Evolutionary conservation across 73 alveolate species (phyloP).

Genomic region (Urostyla sp.): DNA sequence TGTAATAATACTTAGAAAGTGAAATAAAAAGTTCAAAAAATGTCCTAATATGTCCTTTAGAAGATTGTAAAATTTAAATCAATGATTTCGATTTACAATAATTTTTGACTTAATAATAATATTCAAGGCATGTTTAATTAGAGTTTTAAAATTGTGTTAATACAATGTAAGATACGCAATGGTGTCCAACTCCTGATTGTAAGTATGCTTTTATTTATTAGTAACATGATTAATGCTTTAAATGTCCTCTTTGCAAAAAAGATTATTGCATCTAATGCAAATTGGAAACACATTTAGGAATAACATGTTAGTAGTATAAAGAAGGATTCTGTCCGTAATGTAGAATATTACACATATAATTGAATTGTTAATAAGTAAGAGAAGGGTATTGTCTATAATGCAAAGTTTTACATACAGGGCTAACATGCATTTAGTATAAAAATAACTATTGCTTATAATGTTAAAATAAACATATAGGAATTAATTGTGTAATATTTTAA

Average conservation of each 20-base stretch:
- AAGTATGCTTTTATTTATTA: conserved; percentile 60
- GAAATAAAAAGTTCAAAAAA: background rate
- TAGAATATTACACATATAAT: too few relatives aligned
- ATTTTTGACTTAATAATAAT: background rate
- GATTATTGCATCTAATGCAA: conserved; percentile 73
- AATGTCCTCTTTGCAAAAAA: conserved; percentile 72
- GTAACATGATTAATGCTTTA: conserved; percentile 38
- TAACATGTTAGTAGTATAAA: too few relatives aligned
- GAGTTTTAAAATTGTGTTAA: background rate
- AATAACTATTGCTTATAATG: too few relatives aligned
- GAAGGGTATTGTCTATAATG: too few relatives aligned
- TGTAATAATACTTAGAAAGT: background rate
- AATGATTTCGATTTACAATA: background rate
- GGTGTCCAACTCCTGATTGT: conserved; percentile 77
- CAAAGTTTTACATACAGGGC: too few relatives aligned
- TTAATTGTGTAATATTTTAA: conserved; percentile 75
- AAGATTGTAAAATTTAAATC: background rate
- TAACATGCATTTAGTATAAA: too few relatives aligned
- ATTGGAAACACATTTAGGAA: conserved; percentile 72
- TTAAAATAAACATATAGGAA: too few relatives aligned
- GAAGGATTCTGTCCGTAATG: too few relatives aligned
- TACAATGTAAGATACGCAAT: conserved; percentile 44
- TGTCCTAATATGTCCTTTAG: background rate
- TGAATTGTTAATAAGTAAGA: too few relatives aligned
- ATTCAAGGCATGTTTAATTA: background rate